Percentiles rank a stretch among this genome's conserved stretches.
These are phyloP conservation scores for Diaporthe destruens DNA, from an alignment of 2,329 filamentous ascomycete species.

Conservation along the genomic window DNA sequence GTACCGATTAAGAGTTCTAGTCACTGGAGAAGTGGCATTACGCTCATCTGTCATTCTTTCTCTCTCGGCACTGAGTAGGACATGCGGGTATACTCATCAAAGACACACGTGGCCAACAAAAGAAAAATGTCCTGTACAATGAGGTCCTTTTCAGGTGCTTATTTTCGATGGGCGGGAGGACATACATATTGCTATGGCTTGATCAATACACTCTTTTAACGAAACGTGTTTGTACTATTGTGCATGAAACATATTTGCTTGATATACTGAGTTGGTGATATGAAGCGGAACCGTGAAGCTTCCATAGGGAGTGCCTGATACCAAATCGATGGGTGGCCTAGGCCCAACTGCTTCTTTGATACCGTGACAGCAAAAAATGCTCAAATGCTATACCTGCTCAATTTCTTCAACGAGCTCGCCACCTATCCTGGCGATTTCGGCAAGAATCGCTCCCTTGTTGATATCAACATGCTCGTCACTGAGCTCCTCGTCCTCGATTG, in stretches of 20 bases:
- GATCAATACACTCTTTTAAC: slow-evolving; percentile 14
- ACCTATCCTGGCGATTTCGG: slow-evolving; percentile 79
- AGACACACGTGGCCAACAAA: neutral
- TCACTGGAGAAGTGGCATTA: neutral
- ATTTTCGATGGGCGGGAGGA: neutral
- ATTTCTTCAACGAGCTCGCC: slow-evolving; percentile 77
- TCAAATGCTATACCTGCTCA: slow-evolving; percentile 55
- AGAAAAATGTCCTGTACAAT: neutral
- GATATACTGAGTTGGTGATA: too few species aligned
- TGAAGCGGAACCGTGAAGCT: too few species aligned
- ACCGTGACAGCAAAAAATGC: neutral
- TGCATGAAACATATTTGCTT: neutral
- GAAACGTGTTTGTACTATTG: neutral
- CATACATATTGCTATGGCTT: neutral
- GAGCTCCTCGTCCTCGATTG: slow-evolving; percentile 47
- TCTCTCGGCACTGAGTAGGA: neutral
- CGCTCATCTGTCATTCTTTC: slow-evolving; percentile 4
- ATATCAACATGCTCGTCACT: slow-evolving; percentile 67
- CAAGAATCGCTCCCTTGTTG: slow-evolving; percentile 75
- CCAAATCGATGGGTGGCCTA: neutral
- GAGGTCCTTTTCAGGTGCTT: neutral
- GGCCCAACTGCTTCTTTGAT: neutral
- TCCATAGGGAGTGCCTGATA: neutral
- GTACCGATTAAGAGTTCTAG: too few species aligned
- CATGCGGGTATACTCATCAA: neutral